These are phyloP conservation scores for Begonia masoniana DNA, from an alignment of 306 rosid species.

Conservation along the genomic window DNA sequence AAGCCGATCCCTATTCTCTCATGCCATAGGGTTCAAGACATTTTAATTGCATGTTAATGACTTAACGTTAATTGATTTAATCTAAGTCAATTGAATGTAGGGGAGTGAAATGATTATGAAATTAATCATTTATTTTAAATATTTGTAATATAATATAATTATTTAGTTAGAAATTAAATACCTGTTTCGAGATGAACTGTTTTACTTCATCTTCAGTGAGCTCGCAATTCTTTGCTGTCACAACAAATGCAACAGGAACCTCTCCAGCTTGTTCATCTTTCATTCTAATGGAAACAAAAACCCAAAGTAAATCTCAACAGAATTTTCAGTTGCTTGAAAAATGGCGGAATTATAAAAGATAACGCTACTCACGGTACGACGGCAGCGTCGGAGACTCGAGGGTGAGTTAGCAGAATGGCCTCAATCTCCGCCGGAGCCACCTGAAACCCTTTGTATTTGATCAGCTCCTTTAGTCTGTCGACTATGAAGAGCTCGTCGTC, in stretches of 20 bases:
- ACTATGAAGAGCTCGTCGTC: conserved; percentile 83
- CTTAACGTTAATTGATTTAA: too few relatives aligned
- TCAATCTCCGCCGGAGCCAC: conserved; percentile 91
- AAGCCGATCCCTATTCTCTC: too few relatives aligned
- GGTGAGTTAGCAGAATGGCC: conserved; percentile 65
- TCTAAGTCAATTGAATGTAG: too few relatives aligned
- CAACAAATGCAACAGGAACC: conserved; percentile 13
- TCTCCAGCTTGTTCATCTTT: conserved; percentile 17
- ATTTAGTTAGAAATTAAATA: background rate
- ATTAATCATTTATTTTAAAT: too few relatives aligned
- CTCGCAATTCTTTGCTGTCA: conserved; percentile 1
- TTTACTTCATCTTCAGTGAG: conserved; percentile 10
- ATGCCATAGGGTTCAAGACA: too few relatives aligned
- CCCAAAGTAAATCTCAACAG: background rate
- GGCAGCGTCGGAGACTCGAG: conserved; percentile 54
- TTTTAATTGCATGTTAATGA: too few relatives aligned
- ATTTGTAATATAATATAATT: too few relatives aligned
- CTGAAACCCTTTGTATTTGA: conserved; percentile 84
- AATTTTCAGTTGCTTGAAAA: background rate
- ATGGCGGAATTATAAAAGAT: background rate
- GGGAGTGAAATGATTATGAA: too few relatives aligned
- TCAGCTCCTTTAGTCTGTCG: conserved; percentile 70
- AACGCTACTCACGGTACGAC: conserved; percentile 55
- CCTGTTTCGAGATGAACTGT: conserved; percentile 12
- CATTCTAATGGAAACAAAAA: conserved; percentile 7